Percentiles rank a stretch among this genome's conserved stretches.
Evolutionary conservation across 495 filamentous ascomycete genomes (phyloP).

Genomic region (Aspergillus egyptiacus): DNA sequence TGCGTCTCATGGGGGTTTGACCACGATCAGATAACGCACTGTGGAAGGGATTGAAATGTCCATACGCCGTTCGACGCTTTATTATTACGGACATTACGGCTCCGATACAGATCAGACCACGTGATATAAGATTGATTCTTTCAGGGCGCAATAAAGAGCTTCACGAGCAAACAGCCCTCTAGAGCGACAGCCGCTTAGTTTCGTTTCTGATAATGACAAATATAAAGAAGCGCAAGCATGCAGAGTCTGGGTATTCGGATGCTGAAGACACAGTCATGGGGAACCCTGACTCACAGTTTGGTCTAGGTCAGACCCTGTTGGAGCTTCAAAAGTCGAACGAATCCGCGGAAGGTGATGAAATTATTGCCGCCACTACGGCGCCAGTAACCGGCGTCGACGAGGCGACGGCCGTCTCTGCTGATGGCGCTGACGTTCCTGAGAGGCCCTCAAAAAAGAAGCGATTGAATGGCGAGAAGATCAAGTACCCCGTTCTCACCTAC

Average conservation of each 20-base stretch:
- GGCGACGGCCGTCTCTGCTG: slow-evolving; percentile 8
- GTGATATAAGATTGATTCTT: slow-evolving; percentile 7
- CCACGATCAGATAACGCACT: slow-evolving; percentile 3
- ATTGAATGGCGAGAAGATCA: slow-evolving; percentile 54
- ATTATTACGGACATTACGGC: slow-evolving; percentile 3
- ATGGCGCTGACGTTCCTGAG: slow-evolving; percentile 5
- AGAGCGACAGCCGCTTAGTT: not conserved
- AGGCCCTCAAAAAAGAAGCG: slow-evolving; percentile 32
- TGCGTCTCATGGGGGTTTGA: not conserved
- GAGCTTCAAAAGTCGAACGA: slow-evolving; percentile 21
- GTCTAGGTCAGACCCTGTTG: slow-evolving; percentile 31
- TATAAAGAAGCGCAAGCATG: slow-evolving; percentile 34
- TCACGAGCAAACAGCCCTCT: not conserved
- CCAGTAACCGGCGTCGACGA: slow-evolving; percentile 22
- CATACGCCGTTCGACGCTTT: too few relatives aligned
- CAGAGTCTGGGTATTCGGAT: slow-evolving; percentile 18
- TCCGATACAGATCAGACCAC: slow-evolving; percentile 4
- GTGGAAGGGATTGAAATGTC: not conserved
- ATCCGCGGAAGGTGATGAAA: slow-evolving; percentile 7
- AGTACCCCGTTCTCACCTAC: slow-evolving; percentile 70
- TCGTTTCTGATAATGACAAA: slow-evolving; percentile 17
- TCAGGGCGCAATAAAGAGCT: not conserved
- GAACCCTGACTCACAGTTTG: slow-evolving; percentile 12
- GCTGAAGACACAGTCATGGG: slow-evolving; percentile 22
- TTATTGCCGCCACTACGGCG: not conserved